phyloP scores from a whole-genome alignment of 306 rosid species.

The Alnus rubra region DNA sequence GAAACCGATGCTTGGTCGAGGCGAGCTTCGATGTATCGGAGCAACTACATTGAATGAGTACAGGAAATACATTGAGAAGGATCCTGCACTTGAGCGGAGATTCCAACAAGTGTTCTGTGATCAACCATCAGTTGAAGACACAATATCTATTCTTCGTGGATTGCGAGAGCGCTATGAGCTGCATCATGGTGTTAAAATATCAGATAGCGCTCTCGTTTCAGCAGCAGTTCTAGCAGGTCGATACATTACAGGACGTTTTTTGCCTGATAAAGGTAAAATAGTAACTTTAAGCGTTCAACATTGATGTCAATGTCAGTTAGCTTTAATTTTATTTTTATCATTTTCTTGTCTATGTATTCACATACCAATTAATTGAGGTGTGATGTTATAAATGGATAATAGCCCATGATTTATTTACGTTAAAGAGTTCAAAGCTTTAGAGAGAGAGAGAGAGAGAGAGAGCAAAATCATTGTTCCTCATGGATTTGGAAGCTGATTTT shows the following conservation, averaged over 20 bases:
- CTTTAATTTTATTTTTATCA: background rate
- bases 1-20: slow-evolving; percentile 98
- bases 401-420: background rate
- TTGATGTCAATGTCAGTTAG: background rate
- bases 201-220: slow-evolving; percentile 94
- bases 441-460: no score
- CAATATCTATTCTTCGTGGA: slow-evolving; percentile 96
- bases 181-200: slow-evolving; percentile 98
- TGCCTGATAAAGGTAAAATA: slow-evolving; percentile 86
- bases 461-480: background rate
- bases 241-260: slow-evolving; percentile 86
- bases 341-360: background rate
- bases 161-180: slow-evolving; percentile 94
- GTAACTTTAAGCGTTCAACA: background rate
- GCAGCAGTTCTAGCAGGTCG: slow-evolving; percentile 94
- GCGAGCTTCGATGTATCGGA: slow-evolving; percentile 97
- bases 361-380: background rate
- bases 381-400: background rate
- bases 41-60: slow-evolving; percentile 94
- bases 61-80: slow-evolving; percentile 93
- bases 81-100: slow-evolving; percentile 96
- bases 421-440: background rate
- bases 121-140: slow-evolving; percentile 91
- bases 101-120: slow-evolving; percentile 93
- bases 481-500: background rate